These are phyloP conservation scores for Moelleriella libera DNA, from an alignment of 2,329 filamentous ascomycete species.

Conservation along the genomic window DNA sequence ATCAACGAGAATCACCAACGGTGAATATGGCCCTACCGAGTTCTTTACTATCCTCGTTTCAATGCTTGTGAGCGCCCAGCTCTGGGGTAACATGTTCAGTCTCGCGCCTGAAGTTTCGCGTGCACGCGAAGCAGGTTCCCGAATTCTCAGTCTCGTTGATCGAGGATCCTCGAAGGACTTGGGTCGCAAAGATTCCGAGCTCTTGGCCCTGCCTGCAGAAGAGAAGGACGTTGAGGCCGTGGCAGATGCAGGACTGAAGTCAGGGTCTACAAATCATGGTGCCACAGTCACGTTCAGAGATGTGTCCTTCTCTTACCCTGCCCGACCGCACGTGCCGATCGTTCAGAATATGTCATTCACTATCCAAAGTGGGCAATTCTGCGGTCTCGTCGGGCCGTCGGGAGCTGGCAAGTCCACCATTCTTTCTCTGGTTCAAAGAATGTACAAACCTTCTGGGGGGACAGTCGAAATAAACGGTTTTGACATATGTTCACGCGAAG, in stretches of 20 bases:
- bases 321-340: conserved; percentile 42
- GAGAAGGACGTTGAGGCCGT: conserved; percentile 24
- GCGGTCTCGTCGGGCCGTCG: conserved; percentile 49
- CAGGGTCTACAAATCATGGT: conserved; percentile 15
- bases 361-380: conserved; percentile 45
- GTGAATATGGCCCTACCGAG: conserved; percentile 48
- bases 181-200: conserved; percentile 5
- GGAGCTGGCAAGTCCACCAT: conserved; percentile 56
- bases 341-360: conserved; percentile 40
- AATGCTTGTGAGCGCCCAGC: conserved; percentile 45
- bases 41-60: conserved; percentile 57
- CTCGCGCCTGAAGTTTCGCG: conserved; percentile 55
- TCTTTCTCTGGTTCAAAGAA: conserved; percentile 37
- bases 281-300: conserved; percentile 39
- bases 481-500: conserved; percentile 27
- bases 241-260: conserved; percentile 12
- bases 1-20: conserved; percentile 51
- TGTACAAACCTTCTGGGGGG: conserved; percentile 29
- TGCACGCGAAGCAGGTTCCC: conserved; percentile 45
- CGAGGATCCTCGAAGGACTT: conserved; percentile 20
- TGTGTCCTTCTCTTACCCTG: conserved; percentile 52
- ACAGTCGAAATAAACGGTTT: conserved; percentile 28
- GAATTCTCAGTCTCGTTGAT: conserved; percentile 38
- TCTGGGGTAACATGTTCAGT: conserved; percentile 50
- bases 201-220: conserved; percentile 2